A percentile compares a stretch with the other conserved stretches of the same genome.
Evolutionary conservation across 1,284 basidiomycete species (phyloP).

Genomic region (Chalciporus piperatoides): DNA sequence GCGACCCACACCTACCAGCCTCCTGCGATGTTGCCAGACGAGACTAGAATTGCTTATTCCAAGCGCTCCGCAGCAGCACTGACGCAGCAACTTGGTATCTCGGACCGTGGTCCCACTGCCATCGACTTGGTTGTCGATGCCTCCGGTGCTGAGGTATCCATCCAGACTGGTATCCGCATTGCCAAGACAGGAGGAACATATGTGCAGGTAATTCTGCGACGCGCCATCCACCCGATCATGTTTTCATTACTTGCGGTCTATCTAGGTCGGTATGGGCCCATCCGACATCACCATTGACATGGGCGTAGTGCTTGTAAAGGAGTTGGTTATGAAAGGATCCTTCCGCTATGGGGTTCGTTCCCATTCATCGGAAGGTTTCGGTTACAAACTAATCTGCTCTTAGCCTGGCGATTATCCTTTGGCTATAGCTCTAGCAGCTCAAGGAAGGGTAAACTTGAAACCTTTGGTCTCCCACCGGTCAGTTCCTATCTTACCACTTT

Average conservation of each 20-base stretch:
- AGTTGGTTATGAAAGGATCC: constrained; percentile 78
- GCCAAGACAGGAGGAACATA: constrained; percentile 71
- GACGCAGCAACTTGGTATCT: constrained; percentile 54
- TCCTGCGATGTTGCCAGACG: constrained; percentile 57
- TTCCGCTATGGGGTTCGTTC: constrained; percentile 79
- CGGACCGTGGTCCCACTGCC: constrained; percentile 52
- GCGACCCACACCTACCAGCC: constrained; percentile 83
- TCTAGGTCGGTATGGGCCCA: constrained; percentile 72
- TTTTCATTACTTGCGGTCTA: constrained; percentile 1
- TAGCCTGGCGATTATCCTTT: constrained; percentile 83
- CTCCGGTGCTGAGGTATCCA: constrained; percentile 85
- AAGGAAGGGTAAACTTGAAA: constrained; percentile 82
- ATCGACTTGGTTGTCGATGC: constrained; percentile 81
- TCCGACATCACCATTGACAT: constrained; percentile 62
- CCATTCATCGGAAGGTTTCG: background rate
- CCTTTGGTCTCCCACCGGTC: constrained; percentile 86
- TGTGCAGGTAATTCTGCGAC: constrained; percentile 49
- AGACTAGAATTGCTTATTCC: constrained; percentile 67
- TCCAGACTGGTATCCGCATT: constrained; percentile 78
- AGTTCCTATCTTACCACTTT: constrained; percentile 16
- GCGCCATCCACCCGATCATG: background rate
- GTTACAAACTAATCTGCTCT: constrained; percentile 6
- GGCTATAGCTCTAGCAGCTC: constrained; percentile 77
- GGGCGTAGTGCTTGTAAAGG: constrained; percentile 64
- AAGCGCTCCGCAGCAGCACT: constrained; percentile 60